phyloP scores from a whole-genome alignment of 2,329 filamentous ascomycete genomes.

The Colletotrichum liriopes region DNA sequence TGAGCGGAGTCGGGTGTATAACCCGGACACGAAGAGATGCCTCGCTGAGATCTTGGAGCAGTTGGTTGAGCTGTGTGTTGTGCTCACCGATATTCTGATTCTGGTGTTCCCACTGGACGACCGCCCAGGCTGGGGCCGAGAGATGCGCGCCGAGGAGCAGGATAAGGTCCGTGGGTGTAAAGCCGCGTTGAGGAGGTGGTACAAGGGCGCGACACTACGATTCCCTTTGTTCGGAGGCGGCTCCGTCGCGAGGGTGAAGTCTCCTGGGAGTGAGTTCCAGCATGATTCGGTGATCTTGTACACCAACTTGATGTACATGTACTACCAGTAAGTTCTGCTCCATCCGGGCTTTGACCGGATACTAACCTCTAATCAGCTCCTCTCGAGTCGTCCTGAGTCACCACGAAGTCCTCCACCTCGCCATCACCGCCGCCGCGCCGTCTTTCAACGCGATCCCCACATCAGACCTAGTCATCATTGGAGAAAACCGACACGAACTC shows the following conservation, averaged over 20 bases:
- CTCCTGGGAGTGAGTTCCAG: slow-evolving; percentile 50
- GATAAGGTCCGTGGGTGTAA: slow-evolving; percentile 55
- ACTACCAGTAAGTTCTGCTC: slow-evolving; percentile 61
- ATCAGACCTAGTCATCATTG: slow-evolving; percentile 54
- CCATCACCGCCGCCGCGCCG: slow-evolving; percentile 56
- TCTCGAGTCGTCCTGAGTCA: slow-evolving; percentile 62
- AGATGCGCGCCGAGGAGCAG: slow-evolving; percentile 51
- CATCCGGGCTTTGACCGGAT: neutral
- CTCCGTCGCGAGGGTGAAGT: slow-evolving; percentile 47
- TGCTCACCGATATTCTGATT: slow-evolving; percentile 63
- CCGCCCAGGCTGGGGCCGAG: slow-evolving; percentile 56
- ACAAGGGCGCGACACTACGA: slow-evolving; percentile 54
- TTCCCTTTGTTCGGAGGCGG: slow-evolving; percentile 58
- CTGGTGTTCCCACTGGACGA: slow-evolving; percentile 62
- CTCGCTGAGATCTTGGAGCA: slow-evolving; percentile 63
- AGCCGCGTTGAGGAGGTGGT: slow-evolving; percentile 57
- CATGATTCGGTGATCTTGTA: slow-evolving; percentile 62
- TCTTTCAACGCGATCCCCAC: slow-evolving; percentile 50
- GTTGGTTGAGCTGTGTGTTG: slow-evolving; percentile 61
- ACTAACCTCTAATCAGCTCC: slow-evolving; percentile 52
- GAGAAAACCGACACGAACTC: slow-evolving; percentile 60
- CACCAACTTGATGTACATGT: slow-evolving; percentile 66
- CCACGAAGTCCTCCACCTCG: slow-evolving; percentile 62
- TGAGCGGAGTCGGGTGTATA: slow-evolving; percentile 61
- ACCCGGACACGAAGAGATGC: slow-evolving; percentile 59